These are phyloP conservation scores for Parathielavia hyrcaniae DNA, from an alignment of 495 filamentous ascomycete genomes.

Conservation along the genomic window DNA sequence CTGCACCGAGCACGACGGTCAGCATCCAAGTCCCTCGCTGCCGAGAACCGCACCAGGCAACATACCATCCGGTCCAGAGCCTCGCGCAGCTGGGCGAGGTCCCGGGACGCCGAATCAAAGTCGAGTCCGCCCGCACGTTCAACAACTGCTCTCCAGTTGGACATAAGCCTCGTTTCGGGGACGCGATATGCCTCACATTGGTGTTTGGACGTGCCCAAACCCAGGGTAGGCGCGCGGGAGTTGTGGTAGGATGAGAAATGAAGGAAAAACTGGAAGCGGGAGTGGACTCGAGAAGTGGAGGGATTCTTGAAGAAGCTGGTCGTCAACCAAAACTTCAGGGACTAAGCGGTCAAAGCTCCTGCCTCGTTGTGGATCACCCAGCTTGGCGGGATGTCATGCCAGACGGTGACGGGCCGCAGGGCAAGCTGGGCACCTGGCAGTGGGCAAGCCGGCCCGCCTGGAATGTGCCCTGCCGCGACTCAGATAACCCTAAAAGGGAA, in stretches of 20 bases:
- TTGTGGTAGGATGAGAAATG: slow-evolving; percentile 4
- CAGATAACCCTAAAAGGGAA: slow-evolving; percentile 2
- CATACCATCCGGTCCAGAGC: slow-evolving; percentile 29
- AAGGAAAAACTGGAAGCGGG: slow-evolving; percentile 3
- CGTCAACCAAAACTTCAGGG: slow-evolving; percentile 8
- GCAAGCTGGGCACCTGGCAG: slow-evolving; percentile 1
- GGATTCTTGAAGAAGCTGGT: slow-evolving; percentile 10
- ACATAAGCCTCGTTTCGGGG: slow-evolving; percentile 25
- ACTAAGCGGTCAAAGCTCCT: slow-evolving; percentile 14
- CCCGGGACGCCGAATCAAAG: slow-evolving; percentile 21
- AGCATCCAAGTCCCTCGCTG: slow-evolving; percentile 6
- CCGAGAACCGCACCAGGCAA: neutral
- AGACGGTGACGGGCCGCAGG: neutral
- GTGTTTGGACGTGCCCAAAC: slow-evolving; percentile 15
- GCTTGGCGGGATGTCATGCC: too few species aligned
- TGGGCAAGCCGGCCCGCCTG: neutral
- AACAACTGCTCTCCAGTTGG: slow-evolving; percentile 19
- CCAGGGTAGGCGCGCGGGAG: neutral
- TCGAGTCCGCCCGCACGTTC: slow-evolving; percentile 16
- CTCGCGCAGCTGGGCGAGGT: slow-evolving; percentile 24
- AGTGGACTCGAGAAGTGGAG: slow-evolving; percentile 15
- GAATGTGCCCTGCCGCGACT: slow-evolving; percentile 2
- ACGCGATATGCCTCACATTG: slow-evolving; percentile 25
- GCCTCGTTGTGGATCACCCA: slow-evolving; percentile 1
- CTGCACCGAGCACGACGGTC: slow-evolving; percentile 33